Base-by-base conservation (phyloP, 2,329 filamentous ascomycete species). In the Fusarium continuum region DNA sequence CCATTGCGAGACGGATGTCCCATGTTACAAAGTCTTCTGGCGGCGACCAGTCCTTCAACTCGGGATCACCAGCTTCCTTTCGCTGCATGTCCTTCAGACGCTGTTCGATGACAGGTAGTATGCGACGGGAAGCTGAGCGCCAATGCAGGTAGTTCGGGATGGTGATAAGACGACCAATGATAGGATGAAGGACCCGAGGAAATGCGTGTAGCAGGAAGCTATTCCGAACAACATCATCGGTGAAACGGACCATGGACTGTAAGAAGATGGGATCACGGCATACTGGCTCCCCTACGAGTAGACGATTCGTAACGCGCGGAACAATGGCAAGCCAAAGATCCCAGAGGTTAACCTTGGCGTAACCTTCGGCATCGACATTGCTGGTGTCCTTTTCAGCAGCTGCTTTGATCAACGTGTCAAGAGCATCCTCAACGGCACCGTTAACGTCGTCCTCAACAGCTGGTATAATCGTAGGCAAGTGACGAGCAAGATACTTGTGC, bases 1-100 rank as follows among this genome's bases (percentile, higher is more conserved):
- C 74, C 28, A 73, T 72, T 14, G 85, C 84, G 20, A 81, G 77
- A 14, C 80, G 78, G 52, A 87, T 84, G 39, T 78, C 76, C 85
- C 85, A 88, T 6, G 81, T 85, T 23, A 87, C 73, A 64, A 82
- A 85, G 72, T 87, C 84, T 41, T 86, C 83, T 0, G 83, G 82
- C 7, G 80, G 77, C 4, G 73, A 65, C 74, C 77, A 81, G 23
- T 72, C 59, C 20, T 79, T 76, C 50, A 76, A 78, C 3, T 72
- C 75, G 2, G 78, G 71, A 23, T 83, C 78, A 0, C 73, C 74
- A 7, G 67, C 67, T 3, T 76, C 75, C 46, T 80, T 79, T 46
- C 74, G 77, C 22, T 70, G 65, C 68, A 86, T 79, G 44, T 82
- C 76, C 10, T 75, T 67, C 8, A 86, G 73, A 1, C 85, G 81